These are phyloP conservation scores for Dimargaris verticillata DNA, from an alignment of 192 early-diverging fungal species.

Conservation along the genomic window DNA sequence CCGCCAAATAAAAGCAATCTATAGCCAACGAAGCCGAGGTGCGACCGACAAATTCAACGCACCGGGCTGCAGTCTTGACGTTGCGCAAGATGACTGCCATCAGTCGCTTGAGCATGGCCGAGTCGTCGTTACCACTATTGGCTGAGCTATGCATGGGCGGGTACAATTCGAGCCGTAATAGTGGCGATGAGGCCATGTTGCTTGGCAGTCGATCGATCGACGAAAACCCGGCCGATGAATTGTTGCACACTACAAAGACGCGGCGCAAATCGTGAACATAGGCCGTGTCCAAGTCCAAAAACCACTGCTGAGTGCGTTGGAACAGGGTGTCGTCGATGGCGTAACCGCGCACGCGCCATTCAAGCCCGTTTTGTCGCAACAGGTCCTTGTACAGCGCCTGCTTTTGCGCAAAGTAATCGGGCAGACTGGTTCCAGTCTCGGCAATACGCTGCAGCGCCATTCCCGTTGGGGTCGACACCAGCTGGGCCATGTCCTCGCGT, in stretches of 20 bases:
- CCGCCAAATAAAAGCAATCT: background rate
- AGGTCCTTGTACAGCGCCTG: background rate
- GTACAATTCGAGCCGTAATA: no score
- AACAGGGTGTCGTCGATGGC: background rate
- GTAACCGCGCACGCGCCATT: background rate
- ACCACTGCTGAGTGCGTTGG: background rate
- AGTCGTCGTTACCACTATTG: no score
- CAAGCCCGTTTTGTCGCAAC: conserved; percentile 1
- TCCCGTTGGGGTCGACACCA: background rate
- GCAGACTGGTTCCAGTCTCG: background rate
- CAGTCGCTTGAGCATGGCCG: no score
- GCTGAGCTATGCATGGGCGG: no score
- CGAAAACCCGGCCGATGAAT: background rate
- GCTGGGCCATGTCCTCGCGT: background rate
- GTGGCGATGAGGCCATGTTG: no score
- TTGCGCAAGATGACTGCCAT: no score
- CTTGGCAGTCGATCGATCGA: no score
- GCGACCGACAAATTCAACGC: background rate
- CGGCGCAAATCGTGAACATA: conserved; percentile 3
- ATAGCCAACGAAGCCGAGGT: background rate
- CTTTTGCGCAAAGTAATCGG: background rate
- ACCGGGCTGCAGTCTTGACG: background rate
- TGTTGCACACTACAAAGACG: conserved; percentile 1
- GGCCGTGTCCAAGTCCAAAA: background rate
- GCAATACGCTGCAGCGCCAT: background rate